phyloP scores from a whole-genome alignment of 257 asterid genomes.

The Solanum corneliomulleri region DNA sequence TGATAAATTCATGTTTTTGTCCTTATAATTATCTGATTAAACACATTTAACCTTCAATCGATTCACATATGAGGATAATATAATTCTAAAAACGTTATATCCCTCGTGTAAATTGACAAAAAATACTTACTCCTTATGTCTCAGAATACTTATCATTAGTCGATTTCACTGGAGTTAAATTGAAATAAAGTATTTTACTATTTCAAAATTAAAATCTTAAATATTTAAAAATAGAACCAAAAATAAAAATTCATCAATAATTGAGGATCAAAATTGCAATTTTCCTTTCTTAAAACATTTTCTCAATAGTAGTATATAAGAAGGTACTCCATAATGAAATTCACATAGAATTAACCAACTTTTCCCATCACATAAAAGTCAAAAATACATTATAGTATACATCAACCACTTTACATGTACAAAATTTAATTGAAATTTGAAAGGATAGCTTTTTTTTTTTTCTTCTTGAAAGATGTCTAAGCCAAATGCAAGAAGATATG shows the following conservation, averaged over 20 bases:
- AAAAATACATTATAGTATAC: slow-evolving; percentile 2
- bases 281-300: not conserved
- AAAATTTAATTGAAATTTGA: not conserved
- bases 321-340: slow-evolving; percentile 17
- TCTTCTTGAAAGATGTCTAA: slow-evolving; percentile 22
- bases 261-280: not conserved
- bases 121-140: not conserved
- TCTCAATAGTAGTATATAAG: not conserved
- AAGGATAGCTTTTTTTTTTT: not conserved
- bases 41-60: not conserved
- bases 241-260: not conserved
- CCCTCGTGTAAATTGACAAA: not conserved
- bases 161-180: not conserved
- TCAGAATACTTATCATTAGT: no score
- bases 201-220: not conserved
- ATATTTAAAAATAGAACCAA: not conserved
- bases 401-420: not conserved
- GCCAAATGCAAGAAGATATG: slow-evolving; percentile 15
- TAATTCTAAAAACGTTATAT: not conserved
- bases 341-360: slow-evolving; percentile 35
- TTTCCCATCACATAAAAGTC: not conserved
- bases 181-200: no score
- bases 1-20: not conserved
- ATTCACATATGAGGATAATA: not conserved
- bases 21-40: not conserved